Evolutionary conservation across 495 filamentous ascomycete genomes (phyloP), one percentile per base, ranked within the genome.

Genomic region (Immersiella caudata): DNA sequence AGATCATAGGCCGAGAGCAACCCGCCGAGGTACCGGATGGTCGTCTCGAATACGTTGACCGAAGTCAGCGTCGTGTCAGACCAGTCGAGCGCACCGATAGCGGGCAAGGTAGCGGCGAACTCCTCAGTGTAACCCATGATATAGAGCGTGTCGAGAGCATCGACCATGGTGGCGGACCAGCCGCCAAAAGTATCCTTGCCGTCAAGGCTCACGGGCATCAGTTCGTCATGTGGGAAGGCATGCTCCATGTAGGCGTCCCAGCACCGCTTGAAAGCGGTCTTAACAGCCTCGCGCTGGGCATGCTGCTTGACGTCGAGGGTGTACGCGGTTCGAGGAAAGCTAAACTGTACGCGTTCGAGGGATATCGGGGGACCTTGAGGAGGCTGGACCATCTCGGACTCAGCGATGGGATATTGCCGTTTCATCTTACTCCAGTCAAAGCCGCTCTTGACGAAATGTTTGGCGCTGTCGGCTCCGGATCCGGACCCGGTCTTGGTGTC

Each of bases 211-310:
- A 90, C 71, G 6, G 93, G 92, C 33, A 81, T 83, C 26, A 96
- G 74, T 75, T 97, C 94, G 73, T 97, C 93, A 60, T 89, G 85
- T 58, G 89, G 77, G 88, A 89, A 95, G n/a, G 93, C 93, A 78
- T 90, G 81, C 22, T 85, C 75, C 76, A 86, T 91, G 75, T 97
- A 97, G 66, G 90, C 90, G 24, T 85, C 83, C 93, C 93, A 97
- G 21, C 51, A 56, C 0, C 63, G 51, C 25, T 57, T 56, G 27
- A 65, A 65, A 11, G 63, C 63, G 18, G 55, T 57, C 26, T 52
- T 52, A 52, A 65, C 24, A 9, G 63, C 63, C 2, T 65, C 63
- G 5, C 63, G 63, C 14, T 57, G 63, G 29, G 51, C 51, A 2
- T 65, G n/a, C 12, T 56, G 20, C 51, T 46, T 57, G 1, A 29